phyloP scores from a whole-genome alignment of 768 basidiomycete genomes.

The Mycena haematopus region DNA sequence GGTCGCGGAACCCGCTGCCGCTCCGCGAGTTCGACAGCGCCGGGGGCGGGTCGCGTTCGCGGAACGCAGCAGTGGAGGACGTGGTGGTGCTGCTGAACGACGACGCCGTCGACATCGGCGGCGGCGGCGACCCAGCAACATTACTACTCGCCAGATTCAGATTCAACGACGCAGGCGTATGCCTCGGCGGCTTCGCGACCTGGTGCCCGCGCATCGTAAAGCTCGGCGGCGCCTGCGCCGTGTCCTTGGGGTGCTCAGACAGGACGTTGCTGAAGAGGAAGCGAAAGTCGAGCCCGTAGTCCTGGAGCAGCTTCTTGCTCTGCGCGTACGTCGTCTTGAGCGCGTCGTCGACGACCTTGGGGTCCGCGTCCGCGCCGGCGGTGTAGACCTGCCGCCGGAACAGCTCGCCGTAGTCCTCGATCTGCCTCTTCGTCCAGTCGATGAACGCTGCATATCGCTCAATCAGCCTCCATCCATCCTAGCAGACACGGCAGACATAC shows the following conservation, averaged over 20 bases:
- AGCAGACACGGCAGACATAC: conserved; percentile 52
- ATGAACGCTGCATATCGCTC: conserved; percentile 73
- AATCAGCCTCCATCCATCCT: background rate
- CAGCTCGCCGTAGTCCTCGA: conserved; percentile 81
- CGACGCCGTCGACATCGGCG: conserved; percentile 7
- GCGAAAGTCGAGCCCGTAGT: conserved; percentile 78
- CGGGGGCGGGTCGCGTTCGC: background rate
- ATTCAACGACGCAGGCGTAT: conserved; percentile 19
- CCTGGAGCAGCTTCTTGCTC: conserved; percentile 79
- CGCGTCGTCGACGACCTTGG: conserved; percentile 76
- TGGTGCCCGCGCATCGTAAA: conserved; percentile 29
- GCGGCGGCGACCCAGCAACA: background rate
- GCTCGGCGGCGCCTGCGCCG: conserved; percentile 11
- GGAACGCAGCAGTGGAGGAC: conserved; percentile 24
- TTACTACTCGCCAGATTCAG: conserved; percentile 16
- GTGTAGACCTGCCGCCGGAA: conserved; percentile 94
- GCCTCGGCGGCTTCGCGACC: conserved; percentile 25
- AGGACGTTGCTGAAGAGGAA: conserved; percentile 67
- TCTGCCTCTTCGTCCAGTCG: conserved; percentile 89
- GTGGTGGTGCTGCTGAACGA: conserved; percentile 23
- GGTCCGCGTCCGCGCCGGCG: conserved; percentile 77
- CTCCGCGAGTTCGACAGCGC: conserved; percentile 3
- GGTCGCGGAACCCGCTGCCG: conserved; percentile 5
- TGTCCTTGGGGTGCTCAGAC: conserved; percentile 42
- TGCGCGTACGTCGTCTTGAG: conserved; percentile 78